Evolutionary conservation across 495 filamentous ascomycete genomes (phyloP), one percentile per base, ranked within the genome.

Genomic region (Hypomontagnella submonticulosa): DNA sequence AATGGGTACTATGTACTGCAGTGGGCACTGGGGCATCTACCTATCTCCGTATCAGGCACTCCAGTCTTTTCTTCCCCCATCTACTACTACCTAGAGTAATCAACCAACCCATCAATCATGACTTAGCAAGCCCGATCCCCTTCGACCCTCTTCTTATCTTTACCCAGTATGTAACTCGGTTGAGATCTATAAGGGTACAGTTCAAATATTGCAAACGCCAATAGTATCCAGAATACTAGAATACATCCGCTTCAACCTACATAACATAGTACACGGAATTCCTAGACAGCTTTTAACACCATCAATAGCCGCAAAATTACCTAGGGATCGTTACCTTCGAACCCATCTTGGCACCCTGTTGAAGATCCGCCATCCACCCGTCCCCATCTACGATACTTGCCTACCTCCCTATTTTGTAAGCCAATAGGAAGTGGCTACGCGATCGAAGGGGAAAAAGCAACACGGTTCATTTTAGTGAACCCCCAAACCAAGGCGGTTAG

Each of bases 401-500:
- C 12, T 57, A 43, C 58, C 37, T 50, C 40, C 44, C 11, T 48
- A 49, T 49, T 57, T 50, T 34, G 54, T n/a, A 33, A 36, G 19
- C 66, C 66, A 69, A 69, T 69, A 64, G 47, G 50, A 69, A 41
- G 11, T 12, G 38, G 46, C 65, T 55, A 43, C 65, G 55, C n/a
- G 36, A 44, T 50, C 43, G 42, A 54, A 59, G 40, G 37, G 23
- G 43, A 56, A 63, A 57, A 50, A 57, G 59, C 47, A 58, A 59
- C 56, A 46, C 23, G 38, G 51, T 38, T 57, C 51, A 12, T 51
- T 42, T 33, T 30, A 61, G 63, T 67, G 57, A 63, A 61, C 55
- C 60, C 59, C 59, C 64, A 62, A 59, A 63, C 66, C 20, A 69
- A 59, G 56, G 56, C 60, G 55, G 55, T 69, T 69, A 69, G 66